These are phyloP conservation scores for Begonia loranthoides DNA, from an alignment of 306 rosid genomes.

Conservation along the genomic window DNA sequence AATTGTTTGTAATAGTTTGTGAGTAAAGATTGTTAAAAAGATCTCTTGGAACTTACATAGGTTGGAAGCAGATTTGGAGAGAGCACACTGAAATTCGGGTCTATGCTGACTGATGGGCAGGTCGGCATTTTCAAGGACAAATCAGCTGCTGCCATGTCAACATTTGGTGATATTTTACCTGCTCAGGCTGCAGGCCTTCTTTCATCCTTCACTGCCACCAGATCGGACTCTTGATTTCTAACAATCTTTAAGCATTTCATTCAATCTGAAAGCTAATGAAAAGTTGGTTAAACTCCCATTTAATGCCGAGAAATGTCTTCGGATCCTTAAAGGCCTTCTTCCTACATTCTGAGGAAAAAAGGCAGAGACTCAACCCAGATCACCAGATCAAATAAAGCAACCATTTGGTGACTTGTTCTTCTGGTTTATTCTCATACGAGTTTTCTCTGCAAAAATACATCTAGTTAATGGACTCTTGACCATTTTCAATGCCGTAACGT, in stretches of 20 bases:
- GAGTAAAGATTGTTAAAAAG: slow-evolving; percentile 8
- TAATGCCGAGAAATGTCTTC: too few relatives aligned
- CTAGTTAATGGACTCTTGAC: too few relatives aligned
- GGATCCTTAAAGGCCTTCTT: too few relatives aligned
- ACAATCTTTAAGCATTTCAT: background rate
- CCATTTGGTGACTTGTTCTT: too few relatives aligned
- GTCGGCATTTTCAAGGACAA: slow-evolving; percentile 95
- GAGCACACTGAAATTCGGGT: slow-evolving; percentile 92
- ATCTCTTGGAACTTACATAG: slow-evolving; percentile 23
- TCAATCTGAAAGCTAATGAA: background rate
- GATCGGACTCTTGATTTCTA: slow-evolving; percentile 58
- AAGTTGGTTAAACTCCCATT: too few relatives aligned
- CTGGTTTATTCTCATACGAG: too few relatives aligned
- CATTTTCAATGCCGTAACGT: too few relatives aligned
- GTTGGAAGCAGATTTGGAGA: slow-evolving; percentile 95
- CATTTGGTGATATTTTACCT: slow-evolving; percentile 91
- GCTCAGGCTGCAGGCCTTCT: slow-evolving; percentile 99
- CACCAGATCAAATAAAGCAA: too few relatives aligned
- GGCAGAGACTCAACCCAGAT: too few relatives aligned
- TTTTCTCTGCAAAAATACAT: too few relatives aligned
- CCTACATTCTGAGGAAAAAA: too few relatives aligned
- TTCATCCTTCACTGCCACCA: slow-evolving; percentile 85
- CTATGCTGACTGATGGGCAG: slow-evolving; percentile 85
- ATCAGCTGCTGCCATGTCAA: slow-evolving; percentile 84
- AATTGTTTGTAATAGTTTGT: slow-evolving; percentile 7